Percentiles rank a stretch among this genome's conserved stretches.
phyloP scores from a whole-genome alignment of 2,329 filamentous ascomycete species.

The Aspergillus floridensis region DNA sequence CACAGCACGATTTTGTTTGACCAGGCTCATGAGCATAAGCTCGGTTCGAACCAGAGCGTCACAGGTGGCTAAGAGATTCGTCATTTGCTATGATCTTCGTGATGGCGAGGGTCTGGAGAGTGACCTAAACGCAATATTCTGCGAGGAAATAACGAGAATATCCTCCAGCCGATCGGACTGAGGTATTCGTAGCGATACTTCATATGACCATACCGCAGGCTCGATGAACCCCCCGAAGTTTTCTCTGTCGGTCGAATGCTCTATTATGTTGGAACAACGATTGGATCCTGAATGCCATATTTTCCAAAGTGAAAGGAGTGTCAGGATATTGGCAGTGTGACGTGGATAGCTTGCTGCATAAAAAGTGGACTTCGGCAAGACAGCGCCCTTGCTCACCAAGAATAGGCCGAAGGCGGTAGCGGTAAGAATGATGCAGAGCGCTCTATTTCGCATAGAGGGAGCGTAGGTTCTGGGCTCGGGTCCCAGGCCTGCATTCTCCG shows the following conservation, averaged over 20 bases:
- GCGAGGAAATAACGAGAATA: neutral
- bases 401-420: neutral
- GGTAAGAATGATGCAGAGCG: neutral
- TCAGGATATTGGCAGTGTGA: too few relatives aligned
- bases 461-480: neutral
- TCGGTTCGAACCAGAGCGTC: neutral
- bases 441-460: neutral
- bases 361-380: too few relatives aligned
- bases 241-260: neutral
- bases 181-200: neutral
- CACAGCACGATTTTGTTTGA: slow-evolving; percentile 21
- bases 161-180: neutral
- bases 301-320: neutral
- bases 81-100: neutral
- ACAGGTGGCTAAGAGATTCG: neutral
- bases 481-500: neutral
- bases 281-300: neutral
- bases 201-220: neutral
- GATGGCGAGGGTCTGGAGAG: neutral
- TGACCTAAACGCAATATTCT: neutral
- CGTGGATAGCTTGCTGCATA: too few relatives aligned
- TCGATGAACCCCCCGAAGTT: too few relatives aligned
- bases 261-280: neutral
- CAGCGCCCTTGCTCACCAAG: neutral
- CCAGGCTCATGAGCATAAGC: neutral